Base-by-base conservation (phyloP, 208 protist species). In the Trypanosoma platydactyli region DNA sequence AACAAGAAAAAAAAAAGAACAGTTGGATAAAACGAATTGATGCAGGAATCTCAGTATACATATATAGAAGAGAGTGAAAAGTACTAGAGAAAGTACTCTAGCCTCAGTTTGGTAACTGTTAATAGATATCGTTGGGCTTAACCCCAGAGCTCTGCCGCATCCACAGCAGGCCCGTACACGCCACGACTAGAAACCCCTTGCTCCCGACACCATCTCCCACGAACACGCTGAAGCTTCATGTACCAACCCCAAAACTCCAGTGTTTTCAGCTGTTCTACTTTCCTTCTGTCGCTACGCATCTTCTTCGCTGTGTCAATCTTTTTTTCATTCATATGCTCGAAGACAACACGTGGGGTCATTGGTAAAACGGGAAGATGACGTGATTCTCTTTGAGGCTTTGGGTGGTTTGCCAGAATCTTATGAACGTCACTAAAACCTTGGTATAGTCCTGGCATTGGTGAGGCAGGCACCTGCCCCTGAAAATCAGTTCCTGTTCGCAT, bases 211-310 rank as follows among this genome's bases (percentile, higher is more conserved):
- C 92, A 97, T 9, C 85, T 77, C 0, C 89, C 92, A 59, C 92
- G 84, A 62, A 95, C 92, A 33, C 92, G 92, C 73, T 97, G 92
- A 42, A 97, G 79, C 55, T 94, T 95, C 78, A 84, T 94, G 76
- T 95, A 97, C 88, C 89, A 97, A 7, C 83, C 84, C 88, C 89
- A 95, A 67, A 95, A 97, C 66, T 97, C 89, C 56, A 81, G 64
- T 38, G 77, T 81, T 53, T 89, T 86, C 30, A 94, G 65, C 59
- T 92, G 51, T 72, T 91, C 79, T 0, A 94, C 73, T 20, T 81
- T 78, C 16, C 87, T 73, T 16, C 87, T 73, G 60, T 97, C 92
- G 20, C 68, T 68, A 42, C 79, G 83, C 73, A 92, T 86, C 71
- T 90, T 86, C 68, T 92, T 92, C 12, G 64, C 53, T 63, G 88